A percentile compares a stretch with the other conserved stretches of the same genome.
These are phyloP conservation scores for Lactifluus piperatus DNA, from an alignment of 768 basidiomycete genomes.

Conservation along the genomic window DNA sequence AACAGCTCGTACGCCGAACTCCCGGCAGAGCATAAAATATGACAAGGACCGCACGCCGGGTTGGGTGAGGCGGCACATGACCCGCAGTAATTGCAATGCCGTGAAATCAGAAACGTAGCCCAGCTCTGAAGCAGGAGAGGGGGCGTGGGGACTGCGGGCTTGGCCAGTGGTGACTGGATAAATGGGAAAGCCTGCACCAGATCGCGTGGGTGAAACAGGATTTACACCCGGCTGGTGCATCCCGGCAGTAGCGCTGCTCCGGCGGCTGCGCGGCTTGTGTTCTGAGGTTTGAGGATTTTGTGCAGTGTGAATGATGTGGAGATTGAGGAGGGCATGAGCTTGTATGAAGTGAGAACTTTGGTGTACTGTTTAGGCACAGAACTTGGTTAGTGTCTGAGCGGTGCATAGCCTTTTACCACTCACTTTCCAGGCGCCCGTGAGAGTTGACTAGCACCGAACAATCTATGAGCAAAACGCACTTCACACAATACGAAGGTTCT, in stretches of 20 bases:
- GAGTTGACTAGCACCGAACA: slow-evolving; percentile 48
- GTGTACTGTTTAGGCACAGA: slow-evolving; percentile 40
- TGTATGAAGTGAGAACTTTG: slow-evolving; percentile 80
- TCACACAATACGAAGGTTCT: slow-evolving; percentile 16
- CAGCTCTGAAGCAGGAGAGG: slow-evolving; percentile 27
- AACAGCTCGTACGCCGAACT: slow-evolving; percentile 75
- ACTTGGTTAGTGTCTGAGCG: background rate
- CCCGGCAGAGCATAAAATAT: slow-evolving; percentile 76
- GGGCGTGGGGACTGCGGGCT: slow-evolving; percentile 23
- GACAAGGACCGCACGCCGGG: slow-evolving; percentile 54
- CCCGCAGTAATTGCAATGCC: slow-evolving; percentile 71
- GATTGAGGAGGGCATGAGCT: slow-evolving; percentile 73
- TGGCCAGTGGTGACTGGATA: slow-evolving; percentile 29
- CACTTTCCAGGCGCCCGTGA: slow-evolving; percentile 63
- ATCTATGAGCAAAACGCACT: background rate
- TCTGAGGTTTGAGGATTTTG: slow-evolving; percentile 37
- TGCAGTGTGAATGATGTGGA: slow-evolving; percentile 81
- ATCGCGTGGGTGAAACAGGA: slow-evolving; percentile 21
- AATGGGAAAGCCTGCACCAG: slow-evolving; percentile 29
- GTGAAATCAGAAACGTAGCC: slow-evolving; percentile 58
- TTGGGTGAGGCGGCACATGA: slow-evolving; percentile 70
- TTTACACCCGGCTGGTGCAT: slow-evolving; percentile 21
- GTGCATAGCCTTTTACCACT: slow-evolving; percentile 23
- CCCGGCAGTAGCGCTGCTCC: slow-evolving; percentile 22
- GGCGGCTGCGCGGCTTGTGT: slow-evolving; percentile 22